phyloP scores from a whole-genome alignment of 139 green algal species.

The Chlorella sp. region DNA sequence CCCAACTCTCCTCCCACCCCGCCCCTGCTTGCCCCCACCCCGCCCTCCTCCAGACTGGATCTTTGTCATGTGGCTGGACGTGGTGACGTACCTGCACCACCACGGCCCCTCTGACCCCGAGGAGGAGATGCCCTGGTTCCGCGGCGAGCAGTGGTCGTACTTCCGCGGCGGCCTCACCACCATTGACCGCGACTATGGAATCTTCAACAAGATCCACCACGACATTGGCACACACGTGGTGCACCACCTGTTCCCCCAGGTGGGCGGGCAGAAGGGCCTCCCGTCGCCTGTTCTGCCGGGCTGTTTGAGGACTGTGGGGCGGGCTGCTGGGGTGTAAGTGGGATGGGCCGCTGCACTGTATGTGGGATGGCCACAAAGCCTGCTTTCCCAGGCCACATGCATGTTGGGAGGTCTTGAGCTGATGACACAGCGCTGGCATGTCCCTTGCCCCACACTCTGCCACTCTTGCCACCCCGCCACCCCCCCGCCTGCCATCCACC shows the following conservation, averaged over 20 bases:
- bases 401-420: too few relatives aligned
- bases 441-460: too few relatives aligned
- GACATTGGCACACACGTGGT: slow-evolving; percentile 96
- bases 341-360: background rate
- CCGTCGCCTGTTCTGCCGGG: background rate
- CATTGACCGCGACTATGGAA: slow-evolving; percentile 92
- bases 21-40: background rate
- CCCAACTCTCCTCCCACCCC: too few relatives aligned
- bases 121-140: slow-evolving; percentile 94
- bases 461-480: too few relatives aligned
- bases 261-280: background rate
- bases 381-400: too few relatives aligned
- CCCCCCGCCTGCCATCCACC: too few relatives aligned
- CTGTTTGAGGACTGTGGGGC: too few relatives aligned
- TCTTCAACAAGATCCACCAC: slow-evolving; percentile 98
- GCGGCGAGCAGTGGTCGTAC: slow-evolving; percentile 93
- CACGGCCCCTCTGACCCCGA: slow-evolving; percentile 78
- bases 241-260: slow-evolving; percentile 92
- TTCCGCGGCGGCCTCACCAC: slow-evolving; percentile 92
- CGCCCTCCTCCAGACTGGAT: slow-evolving; percentile 57
- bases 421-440: too few relatives aligned
- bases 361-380: too few relatives aligned
- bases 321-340: background rate
- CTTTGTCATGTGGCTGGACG: slow-evolving; percentile 94
- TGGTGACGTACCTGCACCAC: slow-evolving; percentile 97